These are phyloP conservation scores for Liriodendron chinense DNA, from an alignment of 164 flowering plant species.

Conservation along the genomic window DNA sequence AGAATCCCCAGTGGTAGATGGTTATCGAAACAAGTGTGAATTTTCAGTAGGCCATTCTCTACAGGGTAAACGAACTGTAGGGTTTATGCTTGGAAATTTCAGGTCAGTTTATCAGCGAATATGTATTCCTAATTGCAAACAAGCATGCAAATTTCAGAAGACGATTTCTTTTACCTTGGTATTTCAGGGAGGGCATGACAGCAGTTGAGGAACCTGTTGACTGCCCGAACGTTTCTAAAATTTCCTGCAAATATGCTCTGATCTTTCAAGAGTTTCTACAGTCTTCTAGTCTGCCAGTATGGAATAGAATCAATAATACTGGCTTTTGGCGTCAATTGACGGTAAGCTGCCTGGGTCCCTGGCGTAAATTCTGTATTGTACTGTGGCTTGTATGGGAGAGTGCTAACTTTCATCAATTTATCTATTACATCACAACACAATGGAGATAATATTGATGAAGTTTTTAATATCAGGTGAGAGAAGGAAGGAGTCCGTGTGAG, in stretches of 20 bases:
- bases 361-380: not conserved
- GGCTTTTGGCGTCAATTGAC: slow-evolving; percentile 98
- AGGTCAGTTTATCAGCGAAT: slow-evolving; percentile 41
- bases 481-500: slow-evolving; percentile 57
- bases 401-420: not conserved
- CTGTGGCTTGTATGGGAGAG: not conserved
- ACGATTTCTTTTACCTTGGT: not conserved
- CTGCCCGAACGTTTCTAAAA: slow-evolving; percentile 81
- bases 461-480: slow-evolving; percentile 62
- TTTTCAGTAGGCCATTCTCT: slow-evolving; percentile 84
- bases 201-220: slow-evolving; percentile 81
- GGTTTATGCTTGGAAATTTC: slow-evolving; percentile 93
- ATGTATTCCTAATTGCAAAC: slow-evolving; percentile 11
- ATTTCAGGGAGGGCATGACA: slow-evolving; percentile 87
- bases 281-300: slow-evolving; percentile 60
- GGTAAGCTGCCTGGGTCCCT: slow-evolving; percentile 29
- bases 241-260: slow-evolving; percentile 70
- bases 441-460: not conserved
- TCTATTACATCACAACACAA: not conserved
- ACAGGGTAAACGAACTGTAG: slow-evolving; percentile 75
- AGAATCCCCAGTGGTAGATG: slow-evolving; percentile 79
- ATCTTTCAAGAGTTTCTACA: slow-evolving; percentile 79
- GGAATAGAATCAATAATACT: slow-evolving; percentile 83
- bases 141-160: not conserved
- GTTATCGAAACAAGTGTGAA: slow-evolving; percentile 95